Evolutionary conservation across 768 basidiomycete species (phyloP).

Genomic region (Lactifluus piperatus): DNA sequence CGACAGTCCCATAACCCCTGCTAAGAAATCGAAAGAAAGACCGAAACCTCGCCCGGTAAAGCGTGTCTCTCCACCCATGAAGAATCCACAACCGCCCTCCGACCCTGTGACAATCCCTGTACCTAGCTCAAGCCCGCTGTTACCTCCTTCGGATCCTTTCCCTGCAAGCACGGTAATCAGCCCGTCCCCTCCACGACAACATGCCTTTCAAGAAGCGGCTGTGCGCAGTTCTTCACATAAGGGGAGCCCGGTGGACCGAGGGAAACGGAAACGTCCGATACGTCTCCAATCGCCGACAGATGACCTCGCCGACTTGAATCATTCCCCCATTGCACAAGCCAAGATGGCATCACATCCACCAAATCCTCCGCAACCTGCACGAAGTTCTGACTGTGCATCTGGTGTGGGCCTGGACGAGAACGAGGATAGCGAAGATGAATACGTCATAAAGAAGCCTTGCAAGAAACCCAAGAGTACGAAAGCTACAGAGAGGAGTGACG

Average conservation of each 20-base stretch:
- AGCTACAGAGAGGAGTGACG: constrained; percentile 10
- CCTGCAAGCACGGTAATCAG: constrained; percentile 16
- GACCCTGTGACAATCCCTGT: constrained; percentile 22
- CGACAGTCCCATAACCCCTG: constrained; percentile 22
- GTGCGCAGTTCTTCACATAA: constrained; percentile 6
- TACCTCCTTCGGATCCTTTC: constrained; percentile 24
- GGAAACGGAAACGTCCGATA: constrained; percentile 16
- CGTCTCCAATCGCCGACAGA: not conserved
- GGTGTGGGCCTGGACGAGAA: not conserved
- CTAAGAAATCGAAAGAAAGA: constrained; percentile 1
- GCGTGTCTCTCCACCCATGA: constrained; percentile 10
- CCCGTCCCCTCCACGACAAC: constrained; percentile 4
- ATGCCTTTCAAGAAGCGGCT: not conserved
- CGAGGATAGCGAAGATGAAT: constrained; percentile 14
- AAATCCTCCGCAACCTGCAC: constrained; percentile 1
- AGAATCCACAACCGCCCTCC: constrained; percentile 8
- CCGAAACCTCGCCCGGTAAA: constrained; percentile 14
- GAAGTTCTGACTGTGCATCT: not conserved
- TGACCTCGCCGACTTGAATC: not conserved
- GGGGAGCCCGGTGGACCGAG: constrained; percentile 5
- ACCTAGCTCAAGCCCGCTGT: constrained; percentile 23
- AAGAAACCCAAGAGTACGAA: constrained; percentile 3
- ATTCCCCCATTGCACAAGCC: not conserved
- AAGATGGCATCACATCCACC: constrained; percentile 1
- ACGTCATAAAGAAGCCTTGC: constrained; percentile 15